Base-by-base conservation (phyloP, 495 filamentous ascomycete species). In the Podospora pseudopauciseta region DNA sequence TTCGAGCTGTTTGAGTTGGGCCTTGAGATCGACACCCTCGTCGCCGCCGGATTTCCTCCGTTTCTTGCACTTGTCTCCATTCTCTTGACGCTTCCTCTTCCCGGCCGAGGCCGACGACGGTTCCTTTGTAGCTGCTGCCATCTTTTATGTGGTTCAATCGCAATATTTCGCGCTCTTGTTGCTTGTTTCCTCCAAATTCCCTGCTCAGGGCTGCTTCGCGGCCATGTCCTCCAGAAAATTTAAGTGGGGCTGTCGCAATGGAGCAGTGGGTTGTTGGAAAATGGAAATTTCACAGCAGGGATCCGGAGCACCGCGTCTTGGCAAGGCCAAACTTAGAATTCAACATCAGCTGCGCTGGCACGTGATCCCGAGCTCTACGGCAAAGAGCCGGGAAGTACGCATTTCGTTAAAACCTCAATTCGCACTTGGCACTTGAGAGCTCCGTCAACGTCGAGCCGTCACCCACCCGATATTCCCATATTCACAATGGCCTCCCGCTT, bases 401-500 rank as follows among this genome's bases (percentile, higher is more conserved):
- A 71, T 76, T 78, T 74, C 78, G 78, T 81, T 82, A 84, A 84
- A 84, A 82, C 82, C 81, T 83, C 81, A 84, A 79, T 77, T 76
- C 74, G 72, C 71, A 75, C 71, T 70, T 73, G 79, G 66, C 70
- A 65, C 39, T 32, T 54, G 60, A 34, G 73, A 78, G 78, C 75
- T 76, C 70, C 73, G 73, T 68, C 73, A 77, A 77, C 75, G 70
- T 71, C 74, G 74, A 77, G 71, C 67, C 77, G 71, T 67, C 75
- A 68, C 72, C 75, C 67, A 66, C 67, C 70, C 73, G 74, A 81
- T 81, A 81, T 75, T 75, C 79, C 79, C 80, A 82, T 78, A 80
- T 79, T 80, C 86, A 89, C 86, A 90, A 97, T 97, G 94, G 93
- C 92, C 86, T 95, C 92, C 80, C 91, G 93, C 85, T 84, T 97